Base-by-base conservation (phyloP, 2,329 filamentous ascomycete genomes). In the Gyromitra esculenta region DNA sequence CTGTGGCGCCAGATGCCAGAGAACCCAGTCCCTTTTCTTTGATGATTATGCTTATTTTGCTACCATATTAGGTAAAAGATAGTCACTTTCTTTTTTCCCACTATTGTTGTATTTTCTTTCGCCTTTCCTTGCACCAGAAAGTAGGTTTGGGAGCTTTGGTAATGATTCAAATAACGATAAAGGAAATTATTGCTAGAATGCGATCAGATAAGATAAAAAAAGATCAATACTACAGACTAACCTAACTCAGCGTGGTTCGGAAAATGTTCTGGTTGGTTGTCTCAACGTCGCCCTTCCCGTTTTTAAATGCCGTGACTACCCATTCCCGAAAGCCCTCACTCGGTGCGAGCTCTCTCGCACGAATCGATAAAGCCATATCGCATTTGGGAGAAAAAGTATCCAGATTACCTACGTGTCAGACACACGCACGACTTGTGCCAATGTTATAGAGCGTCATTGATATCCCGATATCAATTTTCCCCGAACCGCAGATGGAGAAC, bases 231-330 rank as follows among this genome's bases (percentile, higher is more conserved):
- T 52, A 9, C 66, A 9, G 25, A 39, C 59, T 65, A 70, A 39
- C 21, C 72, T 18, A 15, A 65, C 70, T 31, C 15, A 41, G 72
- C 18, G 39, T 64, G 31, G 56, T 48, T 35, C 71, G 63, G 57
- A 21, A 62, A 25, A 18, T 2, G 6, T 1, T 60, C 62, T 73
- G 70, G 70, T 75, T 75, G 72, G 72, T 25, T 70, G 50, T 54
- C 50, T 45, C 72, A 75, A 75, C 72, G 66, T 75, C 72, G 65
- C 25, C 48, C 72, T 68, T 70, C 65, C 72, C 65, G 72, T 35
- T 52, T 59, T 52, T 48, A 71, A 75, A 75, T 75, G 72, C 72
- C 72, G 72, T 60, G 60, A 45, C 65, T 70, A 35, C 25, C 66
- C 70, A 65, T 39, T 31, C 35, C 7, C 21, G 18, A 52, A 45